Base-by-base conservation (phyloP, 805 yeast genomes). In the Ogataea henricii region DNA sequence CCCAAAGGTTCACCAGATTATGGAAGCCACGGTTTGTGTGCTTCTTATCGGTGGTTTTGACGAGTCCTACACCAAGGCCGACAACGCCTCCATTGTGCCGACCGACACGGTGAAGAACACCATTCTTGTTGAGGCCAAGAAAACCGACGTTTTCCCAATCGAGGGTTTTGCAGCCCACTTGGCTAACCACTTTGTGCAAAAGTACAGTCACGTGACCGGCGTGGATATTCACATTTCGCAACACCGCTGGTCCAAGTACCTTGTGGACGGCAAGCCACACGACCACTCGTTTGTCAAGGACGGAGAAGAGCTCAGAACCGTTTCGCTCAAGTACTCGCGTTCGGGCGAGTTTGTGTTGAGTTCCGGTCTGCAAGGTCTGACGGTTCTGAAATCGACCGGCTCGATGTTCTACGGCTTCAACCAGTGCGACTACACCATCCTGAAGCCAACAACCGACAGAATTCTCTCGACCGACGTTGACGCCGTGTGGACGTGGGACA, bases 41-140 rank as follows among this genome's bases (percentile, higher is more conserved):
- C 73, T 91, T 43, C 76, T 91, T 49, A 82, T 78, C 57, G 97
- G 97, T 53, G 79, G 76, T 47, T 83, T 91, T 60, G 96, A 87
- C 53, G 69, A 72, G 25, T 83, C 96, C 3, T 91, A 87, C 74
- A 91, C 96, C 43, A 62, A 84, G 49, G 97, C 96, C 32, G 95
- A 91, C 70, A 91, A 91, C 72, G 64, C 87, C 2, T 79, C 87
- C n/a, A 83, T 91, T 61, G 95, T 91, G 42, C 97, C 97, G 49
- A 91, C 97, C 7, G 96, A 90, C 68, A 89, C 96, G 1, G 90
- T 89, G 47, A 90, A 90, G 70, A 90, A 90, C 76, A 90, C 96
- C 43, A 81, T 88, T 54, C 76, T 87, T 64, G 77, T 91, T 27
- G 84, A 87, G 56, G 97, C 96, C 55, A 87, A 86, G 70, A 83